A percentile compares a stretch with the other conserved stretches of the same genome.
phyloP scores from a whole-genome alignment of 495 filamentous ascomycete species.

The Aspergillus carlsbadensis region DNA sequence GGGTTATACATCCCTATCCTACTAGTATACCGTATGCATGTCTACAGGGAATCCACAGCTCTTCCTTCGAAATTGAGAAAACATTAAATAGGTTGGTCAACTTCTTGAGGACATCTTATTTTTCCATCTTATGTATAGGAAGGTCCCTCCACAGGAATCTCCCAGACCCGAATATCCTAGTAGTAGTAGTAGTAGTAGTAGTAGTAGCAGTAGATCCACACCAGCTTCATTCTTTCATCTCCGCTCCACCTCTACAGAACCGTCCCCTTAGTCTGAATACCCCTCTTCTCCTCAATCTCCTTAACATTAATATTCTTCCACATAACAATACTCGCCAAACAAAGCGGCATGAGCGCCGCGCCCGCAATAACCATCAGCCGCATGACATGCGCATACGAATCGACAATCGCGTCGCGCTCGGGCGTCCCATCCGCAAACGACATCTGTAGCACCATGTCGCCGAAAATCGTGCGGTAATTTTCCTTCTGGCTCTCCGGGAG shows the following conservation, averaged over 20 bases:
- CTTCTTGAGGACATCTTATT: too few relatives aligned
- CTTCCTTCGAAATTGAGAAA: too few relatives aligned
- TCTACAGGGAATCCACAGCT: too few relatives aligned
- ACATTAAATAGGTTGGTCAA: too few relatives aligned
- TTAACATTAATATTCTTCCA: constrained; percentile 57
- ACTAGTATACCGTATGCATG: too few relatives aligned
- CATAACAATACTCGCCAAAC: constrained; percentile 36
- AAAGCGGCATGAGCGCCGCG: constrained; percentile 40
- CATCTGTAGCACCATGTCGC: constrained; percentile 43
- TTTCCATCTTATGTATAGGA: too few relatives aligned
- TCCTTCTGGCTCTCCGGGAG: constrained; percentile 46
- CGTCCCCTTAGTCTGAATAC: constrained; percentile 16
- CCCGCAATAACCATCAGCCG: constrained; percentile 53
- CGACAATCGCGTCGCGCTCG: constrained; percentile 49
- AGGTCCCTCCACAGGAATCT: too few relatives aligned
- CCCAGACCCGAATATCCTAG: too few relatives aligned
- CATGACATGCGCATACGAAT: constrained; percentile 54
- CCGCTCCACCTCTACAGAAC: constrained; percentile 15
- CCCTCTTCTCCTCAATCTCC: constrained; percentile 28
- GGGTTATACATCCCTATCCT: too few relatives aligned
- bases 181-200: too few relatives aligned
- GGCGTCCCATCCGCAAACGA: constrained; percentile 48
- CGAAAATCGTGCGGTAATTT: constrained; percentile 48
- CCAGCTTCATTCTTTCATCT: too few relatives aligned
- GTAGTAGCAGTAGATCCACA: too few relatives aligned